Evolutionary conservation across 805 yeast genomes (phyloP).

Genomic region (Kazachstania bromeliacearum): DNA sequence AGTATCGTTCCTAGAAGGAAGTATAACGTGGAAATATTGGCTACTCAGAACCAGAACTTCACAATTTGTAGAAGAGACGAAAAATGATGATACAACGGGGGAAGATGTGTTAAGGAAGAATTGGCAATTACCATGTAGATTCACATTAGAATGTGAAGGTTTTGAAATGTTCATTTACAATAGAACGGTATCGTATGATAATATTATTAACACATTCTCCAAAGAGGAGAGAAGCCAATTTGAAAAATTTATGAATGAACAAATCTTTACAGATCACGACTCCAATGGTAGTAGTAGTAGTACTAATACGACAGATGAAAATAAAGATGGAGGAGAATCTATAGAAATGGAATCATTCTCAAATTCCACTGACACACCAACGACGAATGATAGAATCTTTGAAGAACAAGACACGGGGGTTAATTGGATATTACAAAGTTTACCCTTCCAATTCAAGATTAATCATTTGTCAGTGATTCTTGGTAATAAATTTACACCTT

Average conservation of each 20-base stretch:
- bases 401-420: constrained; percentile 7
- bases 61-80: constrained; percentile 10
- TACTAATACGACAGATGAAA: not conserved
- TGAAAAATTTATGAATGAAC: constrained; percentile 15
- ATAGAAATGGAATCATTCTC: constrained; percentile 2
- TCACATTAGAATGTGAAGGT: constrained; percentile 58
- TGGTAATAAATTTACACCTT: constrained; percentile 74
- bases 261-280: constrained; percentile 11
- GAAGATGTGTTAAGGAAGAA: constrained; percentile 26
- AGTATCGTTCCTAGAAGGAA: constrained; percentile 57
- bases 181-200: constrained; percentile 67
- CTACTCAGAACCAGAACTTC: constrained; percentile 35
- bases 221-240: constrained; percentile 16
- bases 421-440: constrained; percentile 22
- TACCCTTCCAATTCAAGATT: constrained; percentile 58
- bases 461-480: constrained; percentile 63
- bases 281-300: not conserved
- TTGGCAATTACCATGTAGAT: constrained; percentile 44
- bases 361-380: not conserved
- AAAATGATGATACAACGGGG: constrained; percentile 10
- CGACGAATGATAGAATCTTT: constrained; percentile 16
- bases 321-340: not conserved
- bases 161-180: constrained; percentile 78
- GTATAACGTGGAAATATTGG: constrained; percentile 92
- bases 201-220: constrained; percentile 35